Evolutionary conservation across 169 alveolate species (phyloP), one percentile per base, ranked within the genome.

Genomic region (Cryptosporidium ryanae): DNA sequence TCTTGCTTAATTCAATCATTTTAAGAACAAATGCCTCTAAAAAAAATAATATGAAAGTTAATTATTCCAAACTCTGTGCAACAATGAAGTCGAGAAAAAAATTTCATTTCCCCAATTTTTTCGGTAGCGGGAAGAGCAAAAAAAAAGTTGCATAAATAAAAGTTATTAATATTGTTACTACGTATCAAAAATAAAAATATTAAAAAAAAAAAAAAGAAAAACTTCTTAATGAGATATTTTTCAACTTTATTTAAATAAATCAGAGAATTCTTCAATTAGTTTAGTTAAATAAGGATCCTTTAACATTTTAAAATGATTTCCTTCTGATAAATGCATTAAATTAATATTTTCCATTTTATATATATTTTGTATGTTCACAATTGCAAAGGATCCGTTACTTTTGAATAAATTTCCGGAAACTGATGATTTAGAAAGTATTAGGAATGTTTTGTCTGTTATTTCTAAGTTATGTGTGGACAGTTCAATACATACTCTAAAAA

Each of bases 351-450:
- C 18, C 29, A 76, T 43, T 59, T 76, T 76, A 12, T 15, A 59
- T 38, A 76, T 48, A 43, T 61, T 76, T 59, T 76, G 87, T 23
- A 50, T 43, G 59, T 76, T 76, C 0, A 76, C 87, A 12, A 76
- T 13, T 76, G 87, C 59, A 25, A 38, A 59, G 13, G 71, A 29
- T 23, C 63, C 76, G 31, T 59, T 61, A 13, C 43, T 55, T 55
- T 55, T 61, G 21, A 55, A 59, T 8, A 27, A 31, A 43, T 76
- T 46, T 2, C 87, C 71, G 5, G 46, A 43, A 17, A 76, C 44
- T 34, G 87, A 55, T 23, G 87, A 76, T 3, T 38, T 67, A 57
- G 87, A 76, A 25, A 59, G 63, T 18, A 76, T 44, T 21, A 76
- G n/a, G 50, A 57, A 76, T 31, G 59, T 31, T 31, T 61, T 38